Percentiles rank a stretch among this genome's conserved stretches.
Evolutionary conservation across 495 filamentous ascomycete species (phyloP).

Genomic region (Cenococcum geophilum): DNA sequence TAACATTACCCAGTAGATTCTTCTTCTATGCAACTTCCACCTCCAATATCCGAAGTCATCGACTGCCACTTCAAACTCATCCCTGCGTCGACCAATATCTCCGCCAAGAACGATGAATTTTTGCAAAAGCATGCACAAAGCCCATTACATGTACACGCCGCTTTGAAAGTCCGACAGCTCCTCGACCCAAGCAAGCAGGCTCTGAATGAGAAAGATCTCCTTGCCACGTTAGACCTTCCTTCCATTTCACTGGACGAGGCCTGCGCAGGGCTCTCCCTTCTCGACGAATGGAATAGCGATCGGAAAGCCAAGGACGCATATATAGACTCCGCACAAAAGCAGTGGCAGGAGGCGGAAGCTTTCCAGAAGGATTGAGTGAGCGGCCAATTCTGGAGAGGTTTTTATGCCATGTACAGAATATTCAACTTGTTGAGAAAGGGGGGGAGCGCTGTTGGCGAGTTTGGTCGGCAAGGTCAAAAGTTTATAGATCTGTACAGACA

Average conservation of each 20-base stretch:
- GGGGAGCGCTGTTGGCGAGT: not conserved
- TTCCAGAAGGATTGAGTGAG: constrained; percentile 38
- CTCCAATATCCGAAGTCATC: constrained; percentile 59
- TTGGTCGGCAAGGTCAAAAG: not conserved
- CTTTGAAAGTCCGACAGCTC: constrained; percentile 53
- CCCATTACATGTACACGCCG: constrained; percentile 56
- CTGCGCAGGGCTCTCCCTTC: constrained; percentile 49
- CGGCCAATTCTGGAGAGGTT: not conserved
- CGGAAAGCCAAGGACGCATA: constrained; percentile 50
- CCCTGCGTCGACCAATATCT: constrained; percentile 49
- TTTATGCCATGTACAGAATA: constrained; percentile 3
- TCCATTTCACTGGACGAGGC: constrained; percentile 57
- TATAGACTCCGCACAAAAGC: constrained; percentile 54
- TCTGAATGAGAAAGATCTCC: constrained; percentile 55
- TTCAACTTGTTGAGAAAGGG: not conserved
- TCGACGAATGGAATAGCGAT: constrained; percentile 57
- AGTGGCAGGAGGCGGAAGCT: constrained; percentile 65
- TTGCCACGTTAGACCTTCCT: constrained; percentile 50
- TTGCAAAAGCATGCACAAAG: constrained; percentile 57
- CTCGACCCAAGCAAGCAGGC: constrained; percentile 53
- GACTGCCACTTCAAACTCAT: constrained; percentile 59
- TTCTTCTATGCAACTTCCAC: constrained; percentile 49
- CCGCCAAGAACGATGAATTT: constrained; percentile 64
- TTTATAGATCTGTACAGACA: constrained; percentile 2
- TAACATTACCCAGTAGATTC: constrained; percentile 43